phyloP scores from a whole-genome alignment of 441 rosid species.

The Erodium moschatum region DNA sequence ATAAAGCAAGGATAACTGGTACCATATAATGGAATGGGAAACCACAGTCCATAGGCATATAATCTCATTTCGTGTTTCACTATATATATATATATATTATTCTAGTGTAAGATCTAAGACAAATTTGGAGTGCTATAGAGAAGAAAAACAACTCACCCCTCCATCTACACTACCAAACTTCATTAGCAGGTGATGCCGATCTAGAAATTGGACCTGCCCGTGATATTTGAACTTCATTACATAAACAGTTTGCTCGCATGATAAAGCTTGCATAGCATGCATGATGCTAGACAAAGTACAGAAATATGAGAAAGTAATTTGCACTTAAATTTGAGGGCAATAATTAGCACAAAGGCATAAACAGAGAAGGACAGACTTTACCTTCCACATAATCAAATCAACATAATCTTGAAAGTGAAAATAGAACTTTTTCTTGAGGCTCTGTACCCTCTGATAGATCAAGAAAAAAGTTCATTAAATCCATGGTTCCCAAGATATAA shows the following conservation, averaged over 20 bases:
- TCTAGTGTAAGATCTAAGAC: background rate
- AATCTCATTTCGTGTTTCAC: no score
- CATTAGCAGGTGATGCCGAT: conserved; percentile 80
- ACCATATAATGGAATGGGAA: background rate
- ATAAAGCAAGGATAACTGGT: background rate
- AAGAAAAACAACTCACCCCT: conserved; percentile 50
- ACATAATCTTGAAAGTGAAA: conserved; percentile 89
- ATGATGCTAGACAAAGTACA: background rate
- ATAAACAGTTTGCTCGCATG: background rate
- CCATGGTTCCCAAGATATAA: conserved; percentile 13
- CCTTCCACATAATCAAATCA: conserved; percentile 92
- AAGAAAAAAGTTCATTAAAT: conserved; percentile 20
- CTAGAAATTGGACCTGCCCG: conserved; percentile 86
- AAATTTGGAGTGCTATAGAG: conserved; percentile 3
- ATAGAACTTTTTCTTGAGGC: conserved; percentile 84
- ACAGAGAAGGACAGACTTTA: conserved; percentile 23
- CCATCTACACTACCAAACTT: conserved; percentile 94
- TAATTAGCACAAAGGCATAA: background rate
- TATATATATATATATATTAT: no score
- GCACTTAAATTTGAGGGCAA: conserved; percentile 3
- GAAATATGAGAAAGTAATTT: background rate
- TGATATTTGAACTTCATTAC: conserved; percentile 15
- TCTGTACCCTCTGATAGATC: conserved; percentile 55
- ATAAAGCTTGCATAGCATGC: conserved; percentile 10
- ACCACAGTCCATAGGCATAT: no score